Evolutionary conservation across 306 rosid genomes (phyloP).

Genomic region (Oxytropis ochrocephala): DNA sequence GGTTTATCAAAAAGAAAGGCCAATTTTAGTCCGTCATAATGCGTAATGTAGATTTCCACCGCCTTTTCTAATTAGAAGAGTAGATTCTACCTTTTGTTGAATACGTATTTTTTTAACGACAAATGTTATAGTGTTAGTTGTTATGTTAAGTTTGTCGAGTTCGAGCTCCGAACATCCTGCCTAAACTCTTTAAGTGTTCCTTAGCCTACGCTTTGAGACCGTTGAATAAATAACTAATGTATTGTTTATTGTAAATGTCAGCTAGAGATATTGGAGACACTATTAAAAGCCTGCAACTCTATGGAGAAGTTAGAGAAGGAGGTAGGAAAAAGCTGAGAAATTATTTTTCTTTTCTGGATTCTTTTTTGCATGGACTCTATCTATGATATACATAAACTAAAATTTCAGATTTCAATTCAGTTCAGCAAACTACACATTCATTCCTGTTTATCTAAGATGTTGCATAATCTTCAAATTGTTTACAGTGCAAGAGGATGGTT

Average conservation of each 20-base stretch:
- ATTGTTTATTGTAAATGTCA: constrained; percentile 21
- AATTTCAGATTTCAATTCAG: neutral
- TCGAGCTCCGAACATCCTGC: too few species aligned
- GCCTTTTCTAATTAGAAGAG: neutral
- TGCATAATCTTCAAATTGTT: neutral
- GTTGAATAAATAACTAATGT: constrained; percentile 13
- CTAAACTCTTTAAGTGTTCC: too few species aligned
- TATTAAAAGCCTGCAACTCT: constrained; percentile 63
- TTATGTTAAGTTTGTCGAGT: too few species aligned
- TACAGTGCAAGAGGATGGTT: constrained; percentile 83
- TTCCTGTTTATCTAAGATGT: neutral
- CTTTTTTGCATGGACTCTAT: neutral
- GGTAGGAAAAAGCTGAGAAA: constrained; percentile 33
- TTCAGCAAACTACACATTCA: neutral
- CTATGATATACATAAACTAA: neutral
- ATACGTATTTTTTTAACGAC: too few species aligned
- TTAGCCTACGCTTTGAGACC: too few species aligned
- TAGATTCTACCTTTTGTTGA: neutral
- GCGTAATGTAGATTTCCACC: neutral
- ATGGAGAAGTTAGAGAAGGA: constrained; percentile 45
- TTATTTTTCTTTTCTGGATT: neutral
- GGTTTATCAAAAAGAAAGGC: neutral
- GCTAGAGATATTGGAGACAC: constrained; percentile 58
- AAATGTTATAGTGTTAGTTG: too few species aligned
- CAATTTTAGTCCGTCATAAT: neutral